Evolutionary conservation across 2,329 filamentous ascomycete genomes (phyloP), one percentile per base, ranked within the genome.

Genomic region (Neospermospora avenae): DNA sequence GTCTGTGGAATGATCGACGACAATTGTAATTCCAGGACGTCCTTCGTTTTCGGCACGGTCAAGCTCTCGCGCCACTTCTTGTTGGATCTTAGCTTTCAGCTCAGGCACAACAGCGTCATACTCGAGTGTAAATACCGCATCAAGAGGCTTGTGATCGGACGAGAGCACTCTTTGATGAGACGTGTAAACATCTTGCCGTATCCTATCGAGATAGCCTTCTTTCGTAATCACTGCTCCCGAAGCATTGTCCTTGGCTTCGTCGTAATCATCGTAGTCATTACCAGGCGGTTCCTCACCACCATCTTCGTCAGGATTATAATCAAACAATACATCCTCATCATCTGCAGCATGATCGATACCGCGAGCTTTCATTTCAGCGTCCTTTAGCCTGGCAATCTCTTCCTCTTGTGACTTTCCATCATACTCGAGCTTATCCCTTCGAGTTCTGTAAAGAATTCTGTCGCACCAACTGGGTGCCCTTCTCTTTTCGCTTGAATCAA

Each of bases 401-500:
- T 87, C 84, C 57, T 93, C 87, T 58, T 79, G 78, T 0, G 82
- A 72, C 58, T 82, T 86, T 37, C 77, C 77, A 54, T 92, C 85
- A 67, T 91, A 88, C 3, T 80, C 80, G 25, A 87, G 75, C 64
- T 83, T 87, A 69, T 95, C 87, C 49, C 80, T 83, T 42, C 88
- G 84, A 2, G 91, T 95, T 7, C 93, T 83, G 73, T 87, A 99
- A 0, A 99, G 75, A 48, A 99, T 93, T 16, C 95, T 88, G 75
- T 99, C 95, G 73, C 95, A 99, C 93, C 95, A 99, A 72, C 92
- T 96, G 2, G 95, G 95, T 2, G 90, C 89, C 56, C 96, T 84
- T 65, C 88, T 88, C 77, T 99, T 99, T 72, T 98, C 95, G 66
- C 93, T 96, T 0, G 93, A 91, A 75, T 99, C 96, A 72, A 97